Evolutionary conservation across 1,139 yeast species (phyloP), one percentile per base, ranked within the genome.

Genomic region (Debaryomyces singareniensis): DNA sequence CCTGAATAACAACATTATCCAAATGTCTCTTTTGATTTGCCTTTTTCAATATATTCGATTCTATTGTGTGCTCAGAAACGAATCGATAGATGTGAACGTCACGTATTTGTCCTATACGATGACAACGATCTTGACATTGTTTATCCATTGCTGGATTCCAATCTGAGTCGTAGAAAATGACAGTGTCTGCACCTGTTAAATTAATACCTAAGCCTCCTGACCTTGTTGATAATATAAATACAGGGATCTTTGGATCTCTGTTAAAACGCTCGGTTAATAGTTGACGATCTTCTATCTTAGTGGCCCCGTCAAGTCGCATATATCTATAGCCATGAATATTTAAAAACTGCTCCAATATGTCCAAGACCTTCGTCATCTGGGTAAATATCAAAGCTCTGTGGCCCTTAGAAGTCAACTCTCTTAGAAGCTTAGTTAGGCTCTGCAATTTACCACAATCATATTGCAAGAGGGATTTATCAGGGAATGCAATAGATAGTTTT

Each of bases 111-210:
- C 99, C 99, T 51, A 93, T 93, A 65, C 99, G 81, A 56, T 93
- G 99, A 61, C 98, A 91, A 54, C 99, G 78, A 59, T 93, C 99
- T 56, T 93, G 98, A 61, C 98, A 93, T 56, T 93, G 99, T 51
- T 87, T 86, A 56, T 93, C 99, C 97, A 93, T 93, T 2, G 97
- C 95, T 2, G 99, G 99, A 52, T 93, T 93, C 99, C 99, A 93
- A 59, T 93, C 99, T 2, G 96, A 87, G 56, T 93, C 99, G 53
- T 93, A 93, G 55, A 93, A 93, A n/a, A 93, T 87, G 28, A 93
- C 99, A 0, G 98, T 91, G 49, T 93, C 98, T 0, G 99, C 99
- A 46, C 98, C 99, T 0, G 98, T 91, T 45, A 93, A 64, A 49
- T 93, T 93, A 52, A 93, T 93, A 51, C 99, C 99, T 42, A 93